phyloP scores from a whole-genome alignment of 1,284 basidiomycete species.

The Exobasidium cylindrosporum region DNA sequence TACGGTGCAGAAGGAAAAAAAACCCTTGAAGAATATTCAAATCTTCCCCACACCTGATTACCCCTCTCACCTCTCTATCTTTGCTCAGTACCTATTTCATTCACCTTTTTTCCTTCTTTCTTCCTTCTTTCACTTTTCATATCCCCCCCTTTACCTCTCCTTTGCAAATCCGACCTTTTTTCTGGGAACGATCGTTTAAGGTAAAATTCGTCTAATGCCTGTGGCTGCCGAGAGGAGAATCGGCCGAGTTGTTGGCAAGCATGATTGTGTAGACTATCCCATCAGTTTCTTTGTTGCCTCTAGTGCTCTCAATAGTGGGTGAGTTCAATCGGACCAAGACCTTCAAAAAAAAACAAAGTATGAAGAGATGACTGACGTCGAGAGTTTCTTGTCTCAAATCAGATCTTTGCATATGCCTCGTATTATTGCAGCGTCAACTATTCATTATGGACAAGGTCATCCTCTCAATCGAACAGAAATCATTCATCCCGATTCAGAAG shows the following conservation, averaged over 20 bases:
- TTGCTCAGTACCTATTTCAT: too few relatives aligned
- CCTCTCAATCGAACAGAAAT: conserved; percentile 5
- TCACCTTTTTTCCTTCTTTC: background rate
- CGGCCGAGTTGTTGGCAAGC: background rate
- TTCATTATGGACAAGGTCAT: conserved; percentile 4
- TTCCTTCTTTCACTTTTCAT: background rate
- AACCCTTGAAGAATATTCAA: too few relatives aligned
- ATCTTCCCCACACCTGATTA: background rate
- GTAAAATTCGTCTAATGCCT: background rate
- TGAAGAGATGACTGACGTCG: background rate
- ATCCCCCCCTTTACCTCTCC: too few relatives aligned
- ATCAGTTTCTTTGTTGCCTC: background rate
- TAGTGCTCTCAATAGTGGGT: conserved; percentile 6
- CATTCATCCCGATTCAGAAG: background rate
- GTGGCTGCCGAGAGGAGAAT: conserved; percentile 1
- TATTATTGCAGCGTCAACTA: conserved; percentile 1
- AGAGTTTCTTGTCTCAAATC: background rate
- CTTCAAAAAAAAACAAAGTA: background rate
- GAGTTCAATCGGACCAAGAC: background rate
- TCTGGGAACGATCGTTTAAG: too few relatives aligned
- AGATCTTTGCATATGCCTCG: background rate
- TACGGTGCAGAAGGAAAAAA: too few relatives aligned
- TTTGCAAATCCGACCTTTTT: background rate
- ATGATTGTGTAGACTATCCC: background rate
- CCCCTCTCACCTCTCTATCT: background rate